These are phyloP conservation scores for Ganoderma boninense DNA, from an alignment of 1,284 basidiomycete genomes.

Conservation along the genomic window DNA sequence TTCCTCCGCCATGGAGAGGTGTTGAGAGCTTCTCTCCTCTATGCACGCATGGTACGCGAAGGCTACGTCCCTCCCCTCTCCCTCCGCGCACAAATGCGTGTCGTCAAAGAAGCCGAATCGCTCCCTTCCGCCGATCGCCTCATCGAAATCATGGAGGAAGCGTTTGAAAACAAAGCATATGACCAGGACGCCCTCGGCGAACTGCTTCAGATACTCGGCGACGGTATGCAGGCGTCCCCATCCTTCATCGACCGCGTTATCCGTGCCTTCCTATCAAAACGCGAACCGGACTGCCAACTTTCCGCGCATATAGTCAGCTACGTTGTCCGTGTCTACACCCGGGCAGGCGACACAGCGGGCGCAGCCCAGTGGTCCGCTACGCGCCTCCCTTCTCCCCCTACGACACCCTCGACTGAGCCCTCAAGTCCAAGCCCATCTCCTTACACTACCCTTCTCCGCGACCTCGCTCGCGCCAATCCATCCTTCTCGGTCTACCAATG, in stretches of 20 bases:
- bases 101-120: constrained; percentile 38
- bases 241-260: constrained; percentile 46
- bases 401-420: constrained; percentile 14
- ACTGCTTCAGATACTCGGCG: constrained; percentile 50
- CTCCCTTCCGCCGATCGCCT: constrained; percentile 34
- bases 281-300: constrained; percentile 43
- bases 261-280: constrained; percentile 45
- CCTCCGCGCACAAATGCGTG: constrained; percentile 52
- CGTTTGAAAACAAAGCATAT: constrained; percentile 45
- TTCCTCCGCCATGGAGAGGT: constrained; percentile 48
- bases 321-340: constrained; percentile 48
- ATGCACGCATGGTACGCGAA: constrained; percentile 51
- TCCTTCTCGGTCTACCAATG: constrained; percentile 43
- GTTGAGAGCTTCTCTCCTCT: constrained; percentile 48
- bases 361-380: constrained; percentile 45
- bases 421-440: constrained; percentile 20
- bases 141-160: constrained; percentile 33
- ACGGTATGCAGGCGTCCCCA: constrained; percentile 40
- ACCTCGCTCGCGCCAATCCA: constrained; percentile 44
- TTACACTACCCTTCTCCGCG: constrained; percentile 50
- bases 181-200: constrained; percentile 49
- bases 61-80: constrained; percentile 47
- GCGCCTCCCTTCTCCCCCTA: constrained; percentile 23
- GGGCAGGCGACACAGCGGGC: constrained; percentile 43
- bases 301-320: constrained; percentile 44